phyloP scores from a whole-genome alignment of 1,284 basidiomycete species.

The Rhodotorula sp. region DNA sequence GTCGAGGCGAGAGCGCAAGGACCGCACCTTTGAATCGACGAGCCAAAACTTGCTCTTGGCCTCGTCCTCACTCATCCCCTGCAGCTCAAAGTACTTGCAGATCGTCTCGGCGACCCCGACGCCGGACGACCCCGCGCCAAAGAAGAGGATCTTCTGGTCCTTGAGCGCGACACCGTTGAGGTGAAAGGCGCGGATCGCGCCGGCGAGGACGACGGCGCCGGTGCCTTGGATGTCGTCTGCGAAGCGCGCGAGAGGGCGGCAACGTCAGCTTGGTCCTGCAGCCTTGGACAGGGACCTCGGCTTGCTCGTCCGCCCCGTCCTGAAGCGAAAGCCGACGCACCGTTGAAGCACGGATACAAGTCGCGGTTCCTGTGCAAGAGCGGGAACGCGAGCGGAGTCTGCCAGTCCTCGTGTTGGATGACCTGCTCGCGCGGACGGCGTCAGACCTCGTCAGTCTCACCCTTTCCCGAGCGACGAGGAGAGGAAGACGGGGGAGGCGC shows the following conservation, averaged over 20 bases:
- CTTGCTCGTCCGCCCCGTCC: too few relatives aligned
- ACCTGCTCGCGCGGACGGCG: conserved; percentile 42
- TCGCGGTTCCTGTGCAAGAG: conserved; percentile 74
- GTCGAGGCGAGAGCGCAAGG: background rate
- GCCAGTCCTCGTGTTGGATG: conserved; percentile 74
- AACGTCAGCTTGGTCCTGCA: too few relatives aligned
- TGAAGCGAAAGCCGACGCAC: conserved; percentile 49
- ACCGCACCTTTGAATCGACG: conserved; percentile 65
- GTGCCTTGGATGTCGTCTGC: conserved; percentile 61
- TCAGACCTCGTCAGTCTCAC: conserved; percentile 27
- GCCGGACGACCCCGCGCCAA: conserved; percentile 82
- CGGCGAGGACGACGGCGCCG: conserved; percentile 85
- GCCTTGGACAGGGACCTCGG: too few relatives aligned
- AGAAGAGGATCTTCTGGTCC: conserved; percentile 85
- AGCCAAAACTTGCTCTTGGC: conserved; percentile 77
- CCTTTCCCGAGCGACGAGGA: too few relatives aligned
- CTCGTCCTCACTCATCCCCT: conserved; percentile 69
- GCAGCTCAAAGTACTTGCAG: conserved; percentile 79
- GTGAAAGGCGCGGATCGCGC: conserved; percentile 84
- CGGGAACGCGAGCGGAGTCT: conserved; percentile 64
- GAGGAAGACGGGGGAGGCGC: too few relatives aligned
- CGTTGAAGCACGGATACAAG: conserved; percentile 77
- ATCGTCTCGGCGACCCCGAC: conserved; percentile 87
- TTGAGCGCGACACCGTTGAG: conserved; percentile 66
- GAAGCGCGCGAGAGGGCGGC: background rate